A percentile compares a stretch with the other conserved stretches of the same genome.
Conservation (phyloP, 2,329 filamentous ascomycete species). For the Aureobasidium pullulans region DNA sequence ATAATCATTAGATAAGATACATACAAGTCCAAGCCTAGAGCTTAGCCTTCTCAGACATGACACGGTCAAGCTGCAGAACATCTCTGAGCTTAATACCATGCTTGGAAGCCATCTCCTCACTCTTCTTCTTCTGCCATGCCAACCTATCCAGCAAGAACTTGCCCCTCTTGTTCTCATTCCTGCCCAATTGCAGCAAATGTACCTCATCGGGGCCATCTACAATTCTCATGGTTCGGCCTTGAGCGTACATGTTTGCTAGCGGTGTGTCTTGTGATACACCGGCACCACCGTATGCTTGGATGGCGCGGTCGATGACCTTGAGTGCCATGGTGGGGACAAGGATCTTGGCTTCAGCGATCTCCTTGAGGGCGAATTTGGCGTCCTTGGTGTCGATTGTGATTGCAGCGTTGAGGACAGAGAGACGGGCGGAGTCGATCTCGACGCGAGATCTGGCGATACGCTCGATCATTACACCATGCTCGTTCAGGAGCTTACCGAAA, state of each 20-base stretch:
- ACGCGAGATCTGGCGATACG: constrained; percentile 89
- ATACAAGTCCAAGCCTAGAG: constrained; percentile 23
- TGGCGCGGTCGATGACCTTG: constrained; percentile 84
- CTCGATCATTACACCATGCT: constrained; percentile 91
- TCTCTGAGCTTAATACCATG: constrained; percentile 43
- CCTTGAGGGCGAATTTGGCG: constrained; percentile 81
- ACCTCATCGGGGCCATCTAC: constrained; percentile 92
- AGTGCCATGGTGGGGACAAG: constrained; percentile 76
- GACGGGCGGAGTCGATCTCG: constrained; percentile 85
- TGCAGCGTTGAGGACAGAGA: constrained; percentile 88
- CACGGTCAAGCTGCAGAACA: constrained; percentile 35
- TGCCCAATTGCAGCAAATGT: constrained; percentile 72
- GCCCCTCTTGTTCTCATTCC: constrained; percentile 69
- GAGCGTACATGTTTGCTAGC: constrained; percentile 53
- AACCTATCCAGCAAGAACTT: constrained; percentile 52
- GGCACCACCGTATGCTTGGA: constrained; percentile 85
- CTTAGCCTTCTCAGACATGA: constrained; percentile 32
- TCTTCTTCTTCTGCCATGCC: constrained; percentile 55
- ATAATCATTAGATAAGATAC: neutral
- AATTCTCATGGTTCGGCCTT: constrained; percentile 29
- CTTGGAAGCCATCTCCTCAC: constrained; percentile 57
- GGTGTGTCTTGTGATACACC: constrained; percentile 94
- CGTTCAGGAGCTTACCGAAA: constrained; percentile 77
- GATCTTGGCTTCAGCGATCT: constrained; percentile 94
- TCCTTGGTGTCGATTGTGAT: constrained; percentile 87